These are phyloP conservation scores for Fonsecaea nubica DNA, from an alignment of 2,329 filamentous ascomycete species.

Conservation along the genomic window DNA sequence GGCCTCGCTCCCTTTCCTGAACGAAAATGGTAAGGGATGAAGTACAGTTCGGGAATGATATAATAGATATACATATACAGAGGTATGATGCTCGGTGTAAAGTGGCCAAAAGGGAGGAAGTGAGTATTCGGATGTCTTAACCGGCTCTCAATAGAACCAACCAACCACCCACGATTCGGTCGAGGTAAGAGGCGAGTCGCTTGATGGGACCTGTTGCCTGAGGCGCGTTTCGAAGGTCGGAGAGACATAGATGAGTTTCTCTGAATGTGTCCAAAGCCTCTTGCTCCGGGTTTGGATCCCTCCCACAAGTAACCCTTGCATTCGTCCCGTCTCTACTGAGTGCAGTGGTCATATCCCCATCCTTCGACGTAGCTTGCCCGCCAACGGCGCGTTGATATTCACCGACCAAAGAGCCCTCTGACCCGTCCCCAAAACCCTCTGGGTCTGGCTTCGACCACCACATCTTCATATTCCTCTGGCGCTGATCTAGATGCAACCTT, in stretches of 20 bases:
- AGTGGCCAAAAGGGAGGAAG: neutral
- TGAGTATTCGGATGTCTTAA: neutral
- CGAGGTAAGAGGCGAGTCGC: neutral
- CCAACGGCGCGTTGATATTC: neutral
- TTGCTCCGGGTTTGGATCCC: neutral
- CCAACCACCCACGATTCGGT: neutral
- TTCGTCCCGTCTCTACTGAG: neutral
- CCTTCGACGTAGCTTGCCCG: neutral
- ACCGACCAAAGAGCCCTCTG: conserved; percentile 16
- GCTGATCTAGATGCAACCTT: neutral
- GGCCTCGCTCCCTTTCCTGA: neutral
- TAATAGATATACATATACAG: conserved; percentile 7
- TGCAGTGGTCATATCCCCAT: neutral
- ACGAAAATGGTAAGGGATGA: neutral
- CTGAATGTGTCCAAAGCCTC: neutral
- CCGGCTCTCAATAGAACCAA: neutral
- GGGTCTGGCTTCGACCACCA: conserved; percentile 7
- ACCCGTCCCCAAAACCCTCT: conserved; percentile 16
- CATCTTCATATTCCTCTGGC: conserved; percentile 1
- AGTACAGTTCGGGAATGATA: neutral
- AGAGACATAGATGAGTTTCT: neutral
- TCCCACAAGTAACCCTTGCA: neutral
- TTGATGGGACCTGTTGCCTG: neutral
- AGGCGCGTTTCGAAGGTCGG: neutral
- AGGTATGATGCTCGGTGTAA: neutral